phyloP scores from a whole-genome alignment of 768 basidiomycete species.

The Boletus huronensis region DNA sequence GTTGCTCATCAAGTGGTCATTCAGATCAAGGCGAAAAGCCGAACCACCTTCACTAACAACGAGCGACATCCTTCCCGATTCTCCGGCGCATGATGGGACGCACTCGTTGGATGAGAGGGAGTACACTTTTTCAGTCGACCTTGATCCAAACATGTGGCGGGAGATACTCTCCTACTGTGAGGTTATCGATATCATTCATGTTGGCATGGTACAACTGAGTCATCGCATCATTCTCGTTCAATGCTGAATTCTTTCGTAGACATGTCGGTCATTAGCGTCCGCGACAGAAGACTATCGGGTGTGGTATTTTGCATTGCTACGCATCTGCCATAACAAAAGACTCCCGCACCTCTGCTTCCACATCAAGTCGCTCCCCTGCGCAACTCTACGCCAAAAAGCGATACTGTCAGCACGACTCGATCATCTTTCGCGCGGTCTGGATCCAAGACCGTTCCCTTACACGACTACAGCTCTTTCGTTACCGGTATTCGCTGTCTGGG shows the following conservation, averaged over 20 bases:
- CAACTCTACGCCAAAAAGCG: constrained; percentile 3
- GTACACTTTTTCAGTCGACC: neutral
- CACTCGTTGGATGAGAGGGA: neutral
- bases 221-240: neutral
- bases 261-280: constrained; percentile 2
- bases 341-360: constrained; percentile 1
- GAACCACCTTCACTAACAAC: neutral
- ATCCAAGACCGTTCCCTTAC: neutral
- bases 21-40: neutral
- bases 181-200: constrained; percentile 8
- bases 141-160: constrained; percentile 2
- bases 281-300: neutral
- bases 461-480: neutral
- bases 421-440: neutral
- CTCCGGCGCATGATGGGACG: neutral
- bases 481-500: neutral
- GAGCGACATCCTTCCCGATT: neutral
- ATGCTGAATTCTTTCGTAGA: neutral
- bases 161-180: constrained; percentile 11
- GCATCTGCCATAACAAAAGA: constrained; percentile 2
- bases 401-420: constrained; percentile 4
- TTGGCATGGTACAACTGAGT: constrained; percentile 5
- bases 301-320: constrained; percentile 4
- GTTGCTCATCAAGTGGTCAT: neutral
- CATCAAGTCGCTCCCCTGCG: neutral